Percentiles rank a stretch among this genome's conserved stretches.
Evolutionary conservation across 768 basidiomycete genomes (phyloP).

Genomic region (Suillus subalutaceus): DNA sequence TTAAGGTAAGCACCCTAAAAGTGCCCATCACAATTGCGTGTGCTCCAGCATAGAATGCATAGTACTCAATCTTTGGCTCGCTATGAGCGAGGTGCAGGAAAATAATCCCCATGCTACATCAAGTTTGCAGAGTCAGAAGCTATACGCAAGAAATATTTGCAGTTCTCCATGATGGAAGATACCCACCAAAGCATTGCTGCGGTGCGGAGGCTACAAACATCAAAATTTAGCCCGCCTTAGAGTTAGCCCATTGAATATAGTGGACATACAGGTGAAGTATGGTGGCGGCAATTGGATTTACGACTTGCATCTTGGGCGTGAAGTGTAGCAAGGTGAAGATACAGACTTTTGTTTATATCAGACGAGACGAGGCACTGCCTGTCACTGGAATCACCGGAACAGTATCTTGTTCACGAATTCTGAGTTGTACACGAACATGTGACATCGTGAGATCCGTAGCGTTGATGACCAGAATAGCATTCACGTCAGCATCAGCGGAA

Average conservation of each 20-base stretch:
- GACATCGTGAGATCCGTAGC: too few relatives aligned
- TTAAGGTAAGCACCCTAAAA: background rate
- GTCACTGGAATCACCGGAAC: too few relatives aligned
- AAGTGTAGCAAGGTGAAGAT: background rate
- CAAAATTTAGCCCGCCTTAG: background rate
- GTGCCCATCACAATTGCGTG: background rate
- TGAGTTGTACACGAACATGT: too few relatives aligned
- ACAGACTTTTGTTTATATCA: background rate
- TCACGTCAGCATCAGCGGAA: too few relatives aligned
- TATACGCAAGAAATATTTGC: background rate
- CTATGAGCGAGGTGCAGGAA: background rate
- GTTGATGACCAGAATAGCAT: too few relatives aligned
- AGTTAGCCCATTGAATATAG: too few relatives aligned
- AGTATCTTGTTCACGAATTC: too few relatives aligned
- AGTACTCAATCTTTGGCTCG: background rate
- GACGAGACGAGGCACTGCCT: background rate
- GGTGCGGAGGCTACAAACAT: background rate
- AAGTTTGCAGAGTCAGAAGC: background rate
- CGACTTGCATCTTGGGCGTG: background rate
- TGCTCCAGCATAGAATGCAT: constrained; percentile 6
- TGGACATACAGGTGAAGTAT: background rate
- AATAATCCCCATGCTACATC: background rate
- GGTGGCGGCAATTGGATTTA: background rate
- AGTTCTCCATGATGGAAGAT: background rate
- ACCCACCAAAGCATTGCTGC: background rate